phyloP scores from a whole-genome alignment of 2,329 filamentous ascomycete species.

The Onygenales sp. region DNA sequence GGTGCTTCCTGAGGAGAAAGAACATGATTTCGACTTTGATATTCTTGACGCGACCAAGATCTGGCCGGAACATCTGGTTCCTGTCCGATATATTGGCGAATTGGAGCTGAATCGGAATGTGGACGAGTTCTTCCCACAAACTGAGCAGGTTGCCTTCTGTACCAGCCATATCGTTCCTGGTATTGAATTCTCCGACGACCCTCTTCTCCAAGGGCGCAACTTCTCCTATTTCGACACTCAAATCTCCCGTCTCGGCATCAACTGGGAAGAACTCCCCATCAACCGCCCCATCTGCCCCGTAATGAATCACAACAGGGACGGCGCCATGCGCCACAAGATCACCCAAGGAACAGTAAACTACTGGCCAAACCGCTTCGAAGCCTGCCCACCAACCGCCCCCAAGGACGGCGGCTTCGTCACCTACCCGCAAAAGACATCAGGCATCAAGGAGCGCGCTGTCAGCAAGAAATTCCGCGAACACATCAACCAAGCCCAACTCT shows the following conservation, averaged over 20 bases:
- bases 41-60: slow-evolving; percentile 78
- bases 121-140: slow-evolving; percentile 74
- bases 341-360: slow-evolving; percentile 66
- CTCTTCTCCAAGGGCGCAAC: slow-evolving; percentile 64
- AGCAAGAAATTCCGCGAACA: slow-evolving; percentile 72
- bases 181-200: slow-evolving; percentile 68
- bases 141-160: slow-evolving; percentile 75
- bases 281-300: slow-evolving; percentile 67
- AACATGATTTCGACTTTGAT: slow-evolving; percentile 75
- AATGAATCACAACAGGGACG: slow-evolving; percentile 69
- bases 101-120: slow-evolving; percentile 70
- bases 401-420: slow-evolving; percentile 61
- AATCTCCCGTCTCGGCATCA: slow-evolving; percentile 59
- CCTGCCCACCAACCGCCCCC: slow-evolving; percentile 51
- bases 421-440: slow-evolving; percentile 53
- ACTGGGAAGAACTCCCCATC: slow-evolving; percentile 69
- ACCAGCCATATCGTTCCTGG: slow-evolving; percentile 71
- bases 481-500: slow-evolving; percentile 67
- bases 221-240: slow-evolving; percentile 48
- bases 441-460: slow-evolving; percentile 55
- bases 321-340: slow-evolving; percentile 63
- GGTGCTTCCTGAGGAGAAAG: slow-evolving; percentile 58
- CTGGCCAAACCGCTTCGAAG: slow-evolving; percentile 64
- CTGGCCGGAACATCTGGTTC: slow-evolving; percentile 71
- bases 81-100: slow-evolving; percentile 68